These are phyloP conservation scores for Geotrichum restrictum DNA, from an alignment of 1,139 yeast species.

Conservation along the genomic window DNA sequence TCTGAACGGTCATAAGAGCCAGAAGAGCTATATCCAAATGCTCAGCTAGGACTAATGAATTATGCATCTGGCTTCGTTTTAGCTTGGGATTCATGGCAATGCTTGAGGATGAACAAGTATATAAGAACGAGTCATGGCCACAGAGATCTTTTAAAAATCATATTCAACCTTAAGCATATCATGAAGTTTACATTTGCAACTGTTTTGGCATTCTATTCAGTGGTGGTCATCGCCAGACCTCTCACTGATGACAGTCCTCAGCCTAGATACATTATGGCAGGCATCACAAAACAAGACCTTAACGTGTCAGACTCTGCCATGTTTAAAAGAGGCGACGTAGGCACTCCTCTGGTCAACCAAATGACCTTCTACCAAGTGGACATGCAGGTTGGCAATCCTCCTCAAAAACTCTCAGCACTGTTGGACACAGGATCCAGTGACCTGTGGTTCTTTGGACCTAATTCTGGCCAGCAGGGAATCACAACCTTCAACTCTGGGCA, in stretches of 20 bases:
- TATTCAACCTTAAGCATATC: background rate
- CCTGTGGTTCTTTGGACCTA: slow-evolving; percentile 38
- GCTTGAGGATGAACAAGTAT: no score
- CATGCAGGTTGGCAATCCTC: slow-evolving; percentile 39
- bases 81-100: no score
- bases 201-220: background rate
- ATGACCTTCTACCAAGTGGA: slow-evolving; percentile 37
- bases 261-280: slow-evolving; percentile 15
- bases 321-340: slow-evolving; percentile 9
- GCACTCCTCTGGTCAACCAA: slow-evolving; percentile 19
- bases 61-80: no score
- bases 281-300: slow-evolving; percentile 10
- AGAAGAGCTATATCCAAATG: no score
- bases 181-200: slow-evolving; percentile 12
- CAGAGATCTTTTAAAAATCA: background rate
- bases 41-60: no score
- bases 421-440: slow-evolving; percentile 45
- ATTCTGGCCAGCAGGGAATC: slow-evolving; percentile 15
- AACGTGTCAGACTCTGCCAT: slow-evolving; percentile 3
- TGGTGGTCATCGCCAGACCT: slow-evolving; percentile 3
- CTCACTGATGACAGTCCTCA: background rate
- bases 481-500: slow-evolving; percentile 37
- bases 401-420: slow-evolving; percentile 35
- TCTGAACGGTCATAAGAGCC: no score
- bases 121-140: no score